A percentile compares a stretch with the other conserved stretches of the same genome.
Evolutionary conservation across 306 rosid species (phyloP).

Genomic region (Myrica gale): DNA sequence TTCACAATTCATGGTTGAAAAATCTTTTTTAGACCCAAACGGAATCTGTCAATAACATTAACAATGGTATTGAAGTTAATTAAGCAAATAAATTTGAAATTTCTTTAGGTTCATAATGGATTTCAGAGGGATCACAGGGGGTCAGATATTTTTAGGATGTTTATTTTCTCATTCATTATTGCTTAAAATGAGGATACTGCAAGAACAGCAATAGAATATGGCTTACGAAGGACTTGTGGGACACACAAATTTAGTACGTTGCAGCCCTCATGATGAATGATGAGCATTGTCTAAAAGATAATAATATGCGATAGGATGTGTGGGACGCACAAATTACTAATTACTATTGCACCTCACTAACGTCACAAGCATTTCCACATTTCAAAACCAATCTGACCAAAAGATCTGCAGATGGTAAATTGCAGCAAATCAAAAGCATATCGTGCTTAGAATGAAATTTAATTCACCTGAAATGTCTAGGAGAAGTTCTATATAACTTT

Average conservation of each 20-base stretch:
- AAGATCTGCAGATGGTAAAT: neutral
- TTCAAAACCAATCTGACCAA: neutral
- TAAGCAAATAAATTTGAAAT: neutral
- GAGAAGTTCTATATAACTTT: neutral
- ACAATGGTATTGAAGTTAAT: neutral
- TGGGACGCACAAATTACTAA: neutral
- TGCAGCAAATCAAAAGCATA: neutral
- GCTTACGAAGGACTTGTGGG: neutral
- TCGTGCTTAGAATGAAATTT: neutral
- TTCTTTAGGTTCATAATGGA: neutral
- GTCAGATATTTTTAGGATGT: too few species aligned
- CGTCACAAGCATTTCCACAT: neutral
- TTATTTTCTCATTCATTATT: too few species aligned
- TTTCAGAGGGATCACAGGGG: neutral
- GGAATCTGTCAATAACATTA: too few species aligned
- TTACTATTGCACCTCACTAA: neutral
- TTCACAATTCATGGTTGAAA: too few species aligned
- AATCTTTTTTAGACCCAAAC: too few species aligned
- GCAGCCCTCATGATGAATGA: neutral
- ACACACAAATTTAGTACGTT: neutral
- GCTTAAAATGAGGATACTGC: neutral
- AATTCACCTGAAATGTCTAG: neutral
- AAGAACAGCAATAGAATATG: neutral
- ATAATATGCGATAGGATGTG: neutral
- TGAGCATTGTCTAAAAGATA: neutral